Percentiles rank a stretch among this genome's conserved stretches.
Conservation (phyloP, 805 yeast genomes). For the Isabelozyma heimii region DNA sequence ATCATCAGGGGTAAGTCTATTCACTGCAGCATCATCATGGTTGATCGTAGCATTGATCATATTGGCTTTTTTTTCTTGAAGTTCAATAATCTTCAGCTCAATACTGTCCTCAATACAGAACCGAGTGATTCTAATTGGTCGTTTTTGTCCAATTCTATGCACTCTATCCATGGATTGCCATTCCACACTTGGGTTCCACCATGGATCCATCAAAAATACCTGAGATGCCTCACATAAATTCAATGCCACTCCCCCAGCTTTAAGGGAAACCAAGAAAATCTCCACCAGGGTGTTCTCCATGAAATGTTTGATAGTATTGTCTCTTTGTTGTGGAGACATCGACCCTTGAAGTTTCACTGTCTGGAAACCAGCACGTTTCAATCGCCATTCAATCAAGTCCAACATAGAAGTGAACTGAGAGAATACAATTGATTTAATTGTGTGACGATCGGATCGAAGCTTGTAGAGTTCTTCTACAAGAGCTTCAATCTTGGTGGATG, state of each 20-base stretch:
- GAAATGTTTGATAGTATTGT: constrained; percentile 83
- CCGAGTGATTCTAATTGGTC: constrained; percentile 91
- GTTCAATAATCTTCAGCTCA: constrained; percentile 90
- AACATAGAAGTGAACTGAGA: constrained; percentile 97
- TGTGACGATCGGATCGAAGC: constrained; percentile 78
- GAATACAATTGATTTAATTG: constrained; percentile 93
- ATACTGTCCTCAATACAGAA: constrained; percentile 95
- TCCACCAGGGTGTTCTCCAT: constrained; percentile 93
- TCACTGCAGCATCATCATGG: constrained; percentile 88
- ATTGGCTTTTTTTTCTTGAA: constrained; percentile 96
- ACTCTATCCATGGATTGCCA: constrained; percentile 99
- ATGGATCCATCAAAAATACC: constrained; percentile 92
- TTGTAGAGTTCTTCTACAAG: constrained; percentile 88
- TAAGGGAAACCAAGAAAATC: constrained; percentile 88
- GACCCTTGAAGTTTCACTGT: constrained; percentile 95
- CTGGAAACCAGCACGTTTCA: constrained; percentile 90
- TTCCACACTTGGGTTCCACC: constrained; percentile 99
- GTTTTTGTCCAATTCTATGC: constrained; percentile 92
- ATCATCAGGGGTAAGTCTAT: constrained; percentile 86
- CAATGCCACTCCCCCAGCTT: constrained; percentile 98
- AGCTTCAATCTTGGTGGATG: constrained; percentile 96
- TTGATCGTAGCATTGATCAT: constrained; percentile 98
- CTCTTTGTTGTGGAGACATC: constrained; percentile 95
- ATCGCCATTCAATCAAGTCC: constrained; percentile 93
- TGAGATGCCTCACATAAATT: constrained; percentile 96